Percentiles rank a stretch among this genome's conserved stretches.
phyloP scores from a whole-genome alignment of 495 filamentous ascomycete species.

The Aspergillus carlsbadensis region DNA sequence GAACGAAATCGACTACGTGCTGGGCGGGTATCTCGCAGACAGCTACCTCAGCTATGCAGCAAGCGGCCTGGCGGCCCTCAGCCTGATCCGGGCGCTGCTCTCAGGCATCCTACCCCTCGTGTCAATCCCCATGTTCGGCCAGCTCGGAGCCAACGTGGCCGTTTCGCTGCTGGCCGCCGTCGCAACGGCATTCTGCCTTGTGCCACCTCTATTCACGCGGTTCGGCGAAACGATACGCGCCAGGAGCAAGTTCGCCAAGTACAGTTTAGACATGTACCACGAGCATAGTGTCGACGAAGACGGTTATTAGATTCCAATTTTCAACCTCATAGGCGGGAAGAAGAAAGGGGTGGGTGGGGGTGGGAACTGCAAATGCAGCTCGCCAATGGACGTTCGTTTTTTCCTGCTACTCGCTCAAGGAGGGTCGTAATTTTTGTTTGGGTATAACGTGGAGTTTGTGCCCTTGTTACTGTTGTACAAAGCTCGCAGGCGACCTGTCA shows the following conservation, averaged over 20 bases:
- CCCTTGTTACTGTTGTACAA: conserved; percentile 3
- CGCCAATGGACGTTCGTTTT: not conserved
- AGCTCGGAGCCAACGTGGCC: conserved; percentile 44
- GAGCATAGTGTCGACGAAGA: conserved; percentile 28
- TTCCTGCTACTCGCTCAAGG: not conserved
- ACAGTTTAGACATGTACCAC: conserved; percentile 43
- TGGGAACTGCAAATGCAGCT: not conserved
- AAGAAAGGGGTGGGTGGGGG: not conserved
- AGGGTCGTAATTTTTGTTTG: not conserved
- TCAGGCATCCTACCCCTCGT: conserved; percentile 50
- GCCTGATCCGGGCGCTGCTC: conserved; percentile 45
- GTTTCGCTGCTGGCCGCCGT: conserved; percentile 44
- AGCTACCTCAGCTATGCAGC: conserved; percentile 53
- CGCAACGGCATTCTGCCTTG: conserved; percentile 46
- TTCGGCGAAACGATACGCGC: conserved; percentile 45
- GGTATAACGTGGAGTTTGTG: not conserved
- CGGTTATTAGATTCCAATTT: conserved; percentile 17
- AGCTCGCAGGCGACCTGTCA: conserved; percentile 9
- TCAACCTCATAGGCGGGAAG: not conserved
- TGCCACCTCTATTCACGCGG: conserved; percentile 44
- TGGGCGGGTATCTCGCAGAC: conserved; percentile 55
- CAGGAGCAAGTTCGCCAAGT: conserved; percentile 48
- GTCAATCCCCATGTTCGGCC: conserved; percentile 42
- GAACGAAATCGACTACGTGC: conserved; percentile 52
- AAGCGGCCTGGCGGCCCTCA: conserved; percentile 51